Base-by-base conservation (phyloP, 2,329 filamentous ascomycete genomes). In the Monilinia fructicola region DNA sequence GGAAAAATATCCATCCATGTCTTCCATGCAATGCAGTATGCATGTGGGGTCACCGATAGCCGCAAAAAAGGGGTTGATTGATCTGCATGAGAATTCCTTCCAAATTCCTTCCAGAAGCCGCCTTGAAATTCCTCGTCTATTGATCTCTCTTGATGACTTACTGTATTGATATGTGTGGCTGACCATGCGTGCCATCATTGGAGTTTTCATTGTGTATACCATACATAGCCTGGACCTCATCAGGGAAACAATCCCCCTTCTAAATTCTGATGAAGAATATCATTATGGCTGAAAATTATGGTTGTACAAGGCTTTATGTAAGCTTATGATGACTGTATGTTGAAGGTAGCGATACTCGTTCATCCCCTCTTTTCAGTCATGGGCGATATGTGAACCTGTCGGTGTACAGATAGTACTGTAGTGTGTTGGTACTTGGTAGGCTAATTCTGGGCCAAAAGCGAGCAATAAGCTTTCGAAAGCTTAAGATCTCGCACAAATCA, bases 81-180 rank as follows among this genome's bases (percentile, higher is more conserved):
- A 60, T 59, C 44, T 42, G 54, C 63, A 60, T 21, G 46, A 60
- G 11, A 50, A 5, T 23, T 50, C 46, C 46, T 50, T 50, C 46
- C 46, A 50, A 65, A 40, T 66, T 62, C 48, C 64, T 66, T 66
- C 64, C 50, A 62, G 64, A 66, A 66, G 54, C 61, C 16, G 54
- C 61, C 16, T 52, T 60, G n/a, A 23, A 28, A 52, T 44, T 40
- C n/a, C 35, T 35, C n/a, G 35, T 53, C 48, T 18, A 26, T 42
- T 50, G 31, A 59, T 60, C 21, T 23, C 40, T 21, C 10, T 11
- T 46, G 52, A 50, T 31, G 52, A 50, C 50, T 46, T 46, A 35
- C 18, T 35, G 31, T n/a, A 48, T 50, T 60, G 14, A 23, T 11
- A 38, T 60, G 23, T 60, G 31, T 21, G 12, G 28, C 44, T 50